phyloP scores from a whole-genome alignment of 2,329 filamentous ascomycete genomes.

The Hypoxylon sp. region DNA sequence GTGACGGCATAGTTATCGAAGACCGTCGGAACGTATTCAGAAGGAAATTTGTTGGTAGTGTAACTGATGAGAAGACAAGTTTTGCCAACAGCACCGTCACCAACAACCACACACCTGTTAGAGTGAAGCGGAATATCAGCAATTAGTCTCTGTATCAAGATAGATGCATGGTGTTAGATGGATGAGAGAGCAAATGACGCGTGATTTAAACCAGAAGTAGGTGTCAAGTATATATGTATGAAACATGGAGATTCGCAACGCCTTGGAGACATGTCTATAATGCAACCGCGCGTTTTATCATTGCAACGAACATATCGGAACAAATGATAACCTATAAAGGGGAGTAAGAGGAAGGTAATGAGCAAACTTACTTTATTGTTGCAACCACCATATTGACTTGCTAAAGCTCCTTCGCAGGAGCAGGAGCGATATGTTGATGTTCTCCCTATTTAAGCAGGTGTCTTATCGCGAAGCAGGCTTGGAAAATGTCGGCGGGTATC shows the following conservation, averaged over 20 bases:
- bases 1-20: conserved; percentile 99
- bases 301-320: conserved; percentile 26
- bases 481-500: conserved; percentile 50
- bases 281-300: conserved; percentile 33
- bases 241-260: conserved; percentile 35
- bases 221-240: conserved; percentile 32
- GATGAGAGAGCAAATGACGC: conserved; percentile 34
- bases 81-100: conserved; percentile 99
- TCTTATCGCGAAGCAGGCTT: conserved; percentile 51
- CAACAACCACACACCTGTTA: conserved; percentile 94
- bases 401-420: conserved; percentile 59
- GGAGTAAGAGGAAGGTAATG: conserved; percentile 37
- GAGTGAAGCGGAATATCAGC: conserved; percentile 39
- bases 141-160: conserved; percentile 19
- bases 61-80: conserved; percentile 99
- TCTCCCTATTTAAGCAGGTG: conserved; percentile 41
- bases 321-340: conserved; percentile 37
- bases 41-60: conserved; percentile 99
- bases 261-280: conserved; percentile 30
- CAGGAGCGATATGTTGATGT: conserved; percentile 46
- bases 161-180: conserved; percentile 17
- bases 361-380: conserved; percentile 72
- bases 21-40: conserved; percentile 99
- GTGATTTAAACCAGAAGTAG: conserved; percentile 25
- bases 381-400: conserved; percentile 71